Conservation (phyloP, 2,329 filamentous ascomycete genomes). For the Emericellopsis atlantica region DNA sequence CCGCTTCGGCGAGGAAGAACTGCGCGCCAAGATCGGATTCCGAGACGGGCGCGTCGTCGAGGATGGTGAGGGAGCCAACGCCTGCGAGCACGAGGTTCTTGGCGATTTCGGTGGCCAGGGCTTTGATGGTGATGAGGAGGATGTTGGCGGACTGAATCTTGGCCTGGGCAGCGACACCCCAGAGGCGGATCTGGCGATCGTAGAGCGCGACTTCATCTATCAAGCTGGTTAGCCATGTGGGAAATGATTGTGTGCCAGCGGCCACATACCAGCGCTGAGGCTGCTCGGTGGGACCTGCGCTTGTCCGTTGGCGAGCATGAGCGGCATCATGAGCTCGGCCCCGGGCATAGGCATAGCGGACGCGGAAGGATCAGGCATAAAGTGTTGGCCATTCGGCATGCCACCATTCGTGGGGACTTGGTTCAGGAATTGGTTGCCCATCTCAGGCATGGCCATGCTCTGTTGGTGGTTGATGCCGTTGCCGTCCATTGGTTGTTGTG, state of each 20-base stretch:
- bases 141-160: conserved; percentile 84
- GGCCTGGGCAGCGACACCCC: conserved; percentile 92
- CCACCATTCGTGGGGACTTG: neutral
- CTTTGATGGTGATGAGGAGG: conserved; percentile 77
- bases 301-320: conserved; percentile 17
- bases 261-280: neutral
- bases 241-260: neutral
- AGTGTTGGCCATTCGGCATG: neutral
- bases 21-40: conserved; percentile 72
- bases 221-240: neutral
- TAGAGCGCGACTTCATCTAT: conserved; percentile 93
- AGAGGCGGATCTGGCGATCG: conserved; percentile 91
- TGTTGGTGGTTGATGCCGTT: neutral
- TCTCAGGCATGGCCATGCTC: too few species aligned
- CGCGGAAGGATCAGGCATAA: conserved; percentile 10
- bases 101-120: conserved; percentile 84
- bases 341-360: conserved; percentile 12
- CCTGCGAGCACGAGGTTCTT: conserved; percentile 96
- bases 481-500: neutral
- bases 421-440: too few species aligned
- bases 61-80: conserved; percentile 77
- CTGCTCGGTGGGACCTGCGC: conserved; percentile 2
- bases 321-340: conserved; percentile 7
- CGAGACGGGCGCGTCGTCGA: conserved; percentile 64
- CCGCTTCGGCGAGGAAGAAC: conserved; percentile 56